Conservation (phyloP, 2,329 filamentous ascomycete species). For the Aspergillus eucalypticola region DNA sequence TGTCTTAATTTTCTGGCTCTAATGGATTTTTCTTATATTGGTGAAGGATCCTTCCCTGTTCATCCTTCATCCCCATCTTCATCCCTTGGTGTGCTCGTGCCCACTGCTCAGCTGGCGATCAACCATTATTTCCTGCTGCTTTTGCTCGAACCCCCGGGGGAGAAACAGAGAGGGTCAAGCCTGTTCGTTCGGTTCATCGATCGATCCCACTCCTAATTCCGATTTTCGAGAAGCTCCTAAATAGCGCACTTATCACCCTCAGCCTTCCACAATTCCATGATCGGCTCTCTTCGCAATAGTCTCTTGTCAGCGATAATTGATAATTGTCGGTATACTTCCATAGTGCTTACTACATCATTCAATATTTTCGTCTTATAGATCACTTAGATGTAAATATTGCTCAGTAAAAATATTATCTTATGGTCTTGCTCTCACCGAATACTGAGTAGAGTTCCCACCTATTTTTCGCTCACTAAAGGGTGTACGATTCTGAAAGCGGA, state of each 20-base stretch:
- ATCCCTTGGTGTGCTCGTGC: neutral
- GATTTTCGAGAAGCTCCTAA: neutral
- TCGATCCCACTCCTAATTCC: neutral
- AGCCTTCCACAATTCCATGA: neutral
- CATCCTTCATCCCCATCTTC: neutral
- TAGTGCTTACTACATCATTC: neutral
- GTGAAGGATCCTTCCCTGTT: neutral
- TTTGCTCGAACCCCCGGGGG: neutral
- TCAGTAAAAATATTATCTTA: neutral
- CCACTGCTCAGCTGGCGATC: neutral
- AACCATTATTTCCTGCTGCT: neutral
- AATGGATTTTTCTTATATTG: neutral
- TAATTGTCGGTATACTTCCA: neutral
- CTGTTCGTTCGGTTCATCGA: neutral
- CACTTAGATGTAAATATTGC: too few species aligned
- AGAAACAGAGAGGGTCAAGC: neutral
- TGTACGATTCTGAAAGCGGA: neutral
- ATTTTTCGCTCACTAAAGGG: neutral
- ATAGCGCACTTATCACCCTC: neutral
- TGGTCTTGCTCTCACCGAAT: neutral
- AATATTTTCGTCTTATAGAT: neutral
- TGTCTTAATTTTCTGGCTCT: too few species aligned
- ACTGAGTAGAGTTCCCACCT: neutral
- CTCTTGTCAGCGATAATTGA: neutral
- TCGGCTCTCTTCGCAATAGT: neutral